phyloP scores from a whole-genome alignment of 805 yeast species.

The Huiozyma sinensis region DNA sequence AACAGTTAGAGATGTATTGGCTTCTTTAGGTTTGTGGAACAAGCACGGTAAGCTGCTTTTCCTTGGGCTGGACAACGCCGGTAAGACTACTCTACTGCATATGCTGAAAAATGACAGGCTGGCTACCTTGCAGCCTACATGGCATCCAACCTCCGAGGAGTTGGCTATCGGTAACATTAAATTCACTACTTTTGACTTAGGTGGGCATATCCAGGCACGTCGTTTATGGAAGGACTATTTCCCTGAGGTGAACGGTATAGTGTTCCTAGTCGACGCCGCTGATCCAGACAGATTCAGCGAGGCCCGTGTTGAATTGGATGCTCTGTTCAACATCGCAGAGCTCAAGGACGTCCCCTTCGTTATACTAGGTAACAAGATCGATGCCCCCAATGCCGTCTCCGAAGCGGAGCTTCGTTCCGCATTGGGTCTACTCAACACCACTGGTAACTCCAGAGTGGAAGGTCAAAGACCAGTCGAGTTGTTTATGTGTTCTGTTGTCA shows the following conservation, averaged over 20 bases:
- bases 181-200: conserved; percentile 96
- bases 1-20: conserved; percentile 60
- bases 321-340: conserved; percentile 86
- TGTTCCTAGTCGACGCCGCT: conserved; percentile 92
- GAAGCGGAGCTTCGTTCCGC: conserved; percentile 91
- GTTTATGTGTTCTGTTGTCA: conserved; percentile 94
- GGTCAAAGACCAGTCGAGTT: conserved; percentile 87
- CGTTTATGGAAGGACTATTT: conserved; percentile 98
- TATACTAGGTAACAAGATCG: conserved; percentile 93
- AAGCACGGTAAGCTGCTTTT: conserved; percentile 93
- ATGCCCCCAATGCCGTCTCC: conserved; percentile 84
- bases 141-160: conserved; percentile 98
- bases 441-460: conserved; percentile 70
- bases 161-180: conserved; percentile 91
- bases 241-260: conserved; percentile 98
- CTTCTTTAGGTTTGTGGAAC: conserved; percentile 77
- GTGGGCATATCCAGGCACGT: conserved; percentile 98
- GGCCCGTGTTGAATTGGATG: conserved; percentile 89
- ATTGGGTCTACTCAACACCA: conserved; percentile 76
- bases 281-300: conserved; percentile 93
- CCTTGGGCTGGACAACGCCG: conserved; percentile 95
- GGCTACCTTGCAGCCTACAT: conserved; percentile 95
- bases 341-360: conserved; percentile 82
- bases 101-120: conserved; percentile 90
- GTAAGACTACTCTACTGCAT: conserved; percentile 83